Evolutionary conservation across 208 protist genomes (phyloP).

Genomic region (Crithidia thermophila): DNA sequence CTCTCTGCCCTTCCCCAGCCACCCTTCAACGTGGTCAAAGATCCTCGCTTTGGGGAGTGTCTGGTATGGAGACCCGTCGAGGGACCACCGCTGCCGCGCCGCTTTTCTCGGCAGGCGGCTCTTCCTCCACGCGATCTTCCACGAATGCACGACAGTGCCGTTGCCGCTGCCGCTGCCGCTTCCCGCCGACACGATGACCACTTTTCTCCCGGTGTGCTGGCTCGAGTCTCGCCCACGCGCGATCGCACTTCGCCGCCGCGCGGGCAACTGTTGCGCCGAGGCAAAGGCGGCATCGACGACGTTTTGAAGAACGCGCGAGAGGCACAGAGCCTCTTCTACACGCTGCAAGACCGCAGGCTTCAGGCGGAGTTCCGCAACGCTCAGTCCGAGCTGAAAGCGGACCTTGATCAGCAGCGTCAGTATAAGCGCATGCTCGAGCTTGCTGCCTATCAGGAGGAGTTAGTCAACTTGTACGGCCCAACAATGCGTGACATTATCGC

Average conservation of each 20-base stretch:
- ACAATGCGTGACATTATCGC: slow-evolving; percentile 48
- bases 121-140: too few relatives aligned
- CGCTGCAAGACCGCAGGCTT: slow-evolving; percentile 41
- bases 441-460: slow-evolving; percentile 55
- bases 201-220: too few relatives aligned
- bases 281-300: slow-evolving; percentile 51
- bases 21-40: slow-evolving; percentile 8
- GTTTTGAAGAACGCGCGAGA: slow-evolving; percentile 42
- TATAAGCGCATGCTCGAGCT: slow-evolving; percentile 41
- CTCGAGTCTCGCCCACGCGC: background rate
- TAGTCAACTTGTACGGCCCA: slow-evolving; percentile 58
- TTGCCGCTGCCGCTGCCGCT: too few relatives aligned
- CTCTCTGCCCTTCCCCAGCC: background rate
- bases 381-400: slow-evolving; percentile 30
- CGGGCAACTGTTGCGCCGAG: slow-evolving; percentile 44
- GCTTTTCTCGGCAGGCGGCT: background rate
- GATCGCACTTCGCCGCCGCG: background rate
- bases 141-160: too few relatives aligned
- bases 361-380: slow-evolving; percentile 26
- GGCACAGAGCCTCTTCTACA: slow-evolving; percentile 38
- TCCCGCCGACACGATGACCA: too few relatives aligned
- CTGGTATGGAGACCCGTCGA: slow-evolving; percentile 26
- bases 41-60: slow-evolving; percentile 5
- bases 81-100: slow-evolving; percentile 23
- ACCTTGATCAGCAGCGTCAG: slow-evolving; percentile 52